Evolutionary conservation across 176 grass and related monocot genomes (phyloP), one percentile per base, ranked within the genome.

Genomic region (Eleusine coracana): DNA sequence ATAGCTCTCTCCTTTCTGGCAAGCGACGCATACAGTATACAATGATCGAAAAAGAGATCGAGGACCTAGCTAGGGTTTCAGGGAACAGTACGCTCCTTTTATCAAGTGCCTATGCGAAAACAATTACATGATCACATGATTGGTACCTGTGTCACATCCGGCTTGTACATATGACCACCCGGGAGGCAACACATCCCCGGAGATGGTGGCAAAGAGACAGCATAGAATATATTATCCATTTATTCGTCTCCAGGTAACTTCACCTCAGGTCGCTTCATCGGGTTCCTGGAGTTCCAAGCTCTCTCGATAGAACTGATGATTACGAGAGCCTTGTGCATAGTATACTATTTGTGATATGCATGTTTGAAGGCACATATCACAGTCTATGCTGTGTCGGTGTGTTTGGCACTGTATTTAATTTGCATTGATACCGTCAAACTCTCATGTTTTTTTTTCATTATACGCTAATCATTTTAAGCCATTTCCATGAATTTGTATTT

Each of bases 181-280:
- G 41, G 69, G 78, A 86, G 67, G 83, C 74, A 90, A 74, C 88
- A 90, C 88, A 90, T 79, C 79, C 79, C 88, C 88, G 88, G 88
- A 86, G 79, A 90, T 90, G 84, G 88, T 74, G 88, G 88, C 88
- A 90, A 82, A 90, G 88, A 86, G 88, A 90, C 88, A 86, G 79
- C 88, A 90, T 90, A 90, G 41, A 90, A 90, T 90, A 73, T 86
- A 56, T 68, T 77, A 38, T 59, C 12, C 28, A 38, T 45, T 89
- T 81, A 89, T 86, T 82, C 88, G 71, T 77, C 60, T 58, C 65
- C 84, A 75, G 64, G 52, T 62, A 60, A 63, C 76, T 81, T 76
- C 71, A 36, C 77, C 38, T 59, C 76, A 39, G 16, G 68, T 84
- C 65, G 54, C 44, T 21, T 72, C 80, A 46, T 12, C 20, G 20